Percentiles rank a stretch among this genome's conserved stretches.
Evolutionary conservation across 2,329 filamentous ascomycete genomes (phyloP).

Genomic region (Aureobasidium mangrovei): DNA sequence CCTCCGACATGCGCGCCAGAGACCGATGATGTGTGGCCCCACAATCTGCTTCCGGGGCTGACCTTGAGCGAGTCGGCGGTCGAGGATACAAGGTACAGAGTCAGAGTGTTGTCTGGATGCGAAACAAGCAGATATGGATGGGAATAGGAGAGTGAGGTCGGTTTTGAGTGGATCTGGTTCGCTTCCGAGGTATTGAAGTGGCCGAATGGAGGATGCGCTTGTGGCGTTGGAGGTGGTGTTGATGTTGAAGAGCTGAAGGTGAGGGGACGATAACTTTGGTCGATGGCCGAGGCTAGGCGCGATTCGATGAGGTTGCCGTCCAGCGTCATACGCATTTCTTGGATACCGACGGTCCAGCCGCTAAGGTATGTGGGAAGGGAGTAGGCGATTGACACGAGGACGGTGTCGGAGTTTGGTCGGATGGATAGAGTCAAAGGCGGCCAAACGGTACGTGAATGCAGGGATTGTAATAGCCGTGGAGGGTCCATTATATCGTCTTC

Average conservation of each 20-base stretch:
- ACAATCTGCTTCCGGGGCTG: conserved; percentile 65
- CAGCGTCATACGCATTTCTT: conserved; percentile 65
- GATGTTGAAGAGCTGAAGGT: conserved; percentile 22
- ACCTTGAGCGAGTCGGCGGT: conserved; percentile 57
- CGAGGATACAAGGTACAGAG: conserved; percentile 72
- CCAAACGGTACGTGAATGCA: conserved; percentile 71
- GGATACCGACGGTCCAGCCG: conserved; percentile 86
- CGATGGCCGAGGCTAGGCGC: conserved; percentile 42
- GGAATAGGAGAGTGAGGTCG: conserved; percentile 45
- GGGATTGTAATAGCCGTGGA: conserved; percentile 61
- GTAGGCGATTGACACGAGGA: conserved; percentile 81
- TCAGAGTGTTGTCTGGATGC: conserved; percentile 78
- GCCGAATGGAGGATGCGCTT: conserved; percentile 14
- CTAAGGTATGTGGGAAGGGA: conserved; percentile 65
- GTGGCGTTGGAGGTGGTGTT: conserved; percentile 18
- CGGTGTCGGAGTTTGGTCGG: conserved; percentile 52
- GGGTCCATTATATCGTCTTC: conserved; percentile 22
- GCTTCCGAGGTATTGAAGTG: conserved; percentile 20
- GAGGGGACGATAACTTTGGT: conserved; percentile 37
- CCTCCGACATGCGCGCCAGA: conserved; percentile 77
- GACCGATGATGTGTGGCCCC: conserved; percentile 87
- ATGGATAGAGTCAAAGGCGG: conserved; percentile 77
- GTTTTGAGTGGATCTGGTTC: conserved; percentile 31
- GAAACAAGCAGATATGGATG: conserved; percentile 82
- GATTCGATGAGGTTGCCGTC: conserved; percentile 42